Conservation (phyloP, 2,329 filamentous ascomycete genomes). For the Lachnellula suecica region DNA sequence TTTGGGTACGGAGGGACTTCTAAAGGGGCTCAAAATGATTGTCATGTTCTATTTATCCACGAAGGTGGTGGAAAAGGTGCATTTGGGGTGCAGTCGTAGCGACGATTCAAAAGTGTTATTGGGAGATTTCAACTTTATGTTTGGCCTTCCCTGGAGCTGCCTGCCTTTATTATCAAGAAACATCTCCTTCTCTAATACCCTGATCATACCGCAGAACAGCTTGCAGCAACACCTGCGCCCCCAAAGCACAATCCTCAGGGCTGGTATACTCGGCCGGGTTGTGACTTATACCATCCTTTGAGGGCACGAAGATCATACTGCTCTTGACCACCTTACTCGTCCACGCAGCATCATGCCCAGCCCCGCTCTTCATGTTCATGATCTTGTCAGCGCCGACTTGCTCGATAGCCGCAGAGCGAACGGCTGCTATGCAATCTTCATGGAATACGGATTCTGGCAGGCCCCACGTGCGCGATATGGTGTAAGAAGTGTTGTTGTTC, state of each 20-base stretch:
- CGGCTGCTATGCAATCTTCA: slow-evolving; percentile 20
- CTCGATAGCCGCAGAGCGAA: slow-evolving; percentile 20
- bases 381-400: slow-evolving; percentile 19
- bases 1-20: no score
- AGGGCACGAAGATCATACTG: slow-evolving; percentile 66
- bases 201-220: slow-evolving; percentile 38
- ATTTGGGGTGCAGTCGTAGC: no score
- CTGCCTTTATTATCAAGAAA: neutral
- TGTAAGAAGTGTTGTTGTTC: slow-evolving; percentile 18
- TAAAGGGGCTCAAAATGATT: no score
- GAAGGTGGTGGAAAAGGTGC: no score
- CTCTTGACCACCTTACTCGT: slow-evolving; percentile 36
- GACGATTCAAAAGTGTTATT: no score
- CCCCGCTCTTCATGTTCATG: slow-evolving; percentile 28
- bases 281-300: slow-evolving; percentile 60
- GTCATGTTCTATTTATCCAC: no score
- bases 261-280: slow-evolving; percentile 61
- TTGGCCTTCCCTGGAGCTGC: no score
- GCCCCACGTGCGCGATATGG: slow-evolving; percentile 22
- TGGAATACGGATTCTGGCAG: slow-evolving; percentile 25
- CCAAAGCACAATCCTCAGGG: slow-evolving; percentile 56
- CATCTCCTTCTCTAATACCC: neutral
- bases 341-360: slow-evolving; percentile 27
- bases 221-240: slow-evolving; percentile 47
- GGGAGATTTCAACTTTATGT: no score